Evolutionary conservation across 768 basidiomycete genomes (phyloP).

Genomic region (Gautieria morchelliformis): DNA sequence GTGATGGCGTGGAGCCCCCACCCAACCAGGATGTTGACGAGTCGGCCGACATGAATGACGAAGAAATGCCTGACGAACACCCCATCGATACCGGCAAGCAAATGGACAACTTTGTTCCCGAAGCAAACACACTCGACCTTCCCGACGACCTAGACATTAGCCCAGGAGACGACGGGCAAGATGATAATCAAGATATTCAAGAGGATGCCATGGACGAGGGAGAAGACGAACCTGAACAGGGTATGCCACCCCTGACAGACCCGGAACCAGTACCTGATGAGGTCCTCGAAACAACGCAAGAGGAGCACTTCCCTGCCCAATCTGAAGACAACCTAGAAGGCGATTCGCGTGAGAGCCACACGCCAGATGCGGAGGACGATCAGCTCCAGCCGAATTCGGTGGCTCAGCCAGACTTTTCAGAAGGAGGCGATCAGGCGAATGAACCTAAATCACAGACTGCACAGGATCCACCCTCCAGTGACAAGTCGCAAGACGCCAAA

Average conservation of each 20-base stretch:
- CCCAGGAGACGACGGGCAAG: conserved; percentile 24
- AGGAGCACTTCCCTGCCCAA: conserved; percentile 15
- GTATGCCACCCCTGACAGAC: conserved; percentile 19
- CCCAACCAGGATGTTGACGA: conserved; percentile 20
- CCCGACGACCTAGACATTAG: conserved; percentile 78
- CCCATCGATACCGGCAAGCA: conserved; percentile 27
- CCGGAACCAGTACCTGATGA: conserved; percentile 20
- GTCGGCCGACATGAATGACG: conserved; percentile 11
- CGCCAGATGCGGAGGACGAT: conserved; percentile 16
- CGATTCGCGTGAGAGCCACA: not conserved
- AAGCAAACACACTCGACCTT: conserved; percentile 77
- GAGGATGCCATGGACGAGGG: conserved; percentile 29
- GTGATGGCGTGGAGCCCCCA: conserved; percentile 18
- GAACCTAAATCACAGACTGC: conserved; percentile 27
- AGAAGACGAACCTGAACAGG: conserved; percentile 15
- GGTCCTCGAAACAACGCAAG: conserved; percentile 19
- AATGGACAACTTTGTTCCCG: conserved; percentile 67
- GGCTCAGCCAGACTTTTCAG: conserved; percentile 34
- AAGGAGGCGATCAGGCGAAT: conserved; percentile 29
- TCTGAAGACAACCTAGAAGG: conserved; percentile 13
- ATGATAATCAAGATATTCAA: conserved; percentile 22
- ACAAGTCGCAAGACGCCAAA: not conserved
- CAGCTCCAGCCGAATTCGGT: conserved; percentile 23
- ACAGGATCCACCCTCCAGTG: conserved; percentile 5
- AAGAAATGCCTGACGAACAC: conserved; percentile 25